Evolutionary conservation across 73 alveolate species (phyloP), one percentile per base, ranked within the genome.

Genomic region (Tetrahymena thermophila): DNA sequence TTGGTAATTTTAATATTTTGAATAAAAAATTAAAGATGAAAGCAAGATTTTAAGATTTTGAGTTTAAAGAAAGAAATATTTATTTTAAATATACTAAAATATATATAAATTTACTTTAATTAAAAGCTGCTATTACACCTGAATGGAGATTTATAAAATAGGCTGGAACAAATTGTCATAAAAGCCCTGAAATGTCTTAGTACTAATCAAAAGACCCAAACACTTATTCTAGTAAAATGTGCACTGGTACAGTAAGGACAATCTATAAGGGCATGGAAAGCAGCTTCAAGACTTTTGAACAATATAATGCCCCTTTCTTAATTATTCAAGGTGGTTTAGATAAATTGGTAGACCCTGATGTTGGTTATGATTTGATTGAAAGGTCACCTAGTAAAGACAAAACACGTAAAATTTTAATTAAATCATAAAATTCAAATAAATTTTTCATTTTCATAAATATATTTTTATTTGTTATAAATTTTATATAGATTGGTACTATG

Each of bases 261-360:
- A 89, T 95, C 14, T 35, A 42, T 28, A 35, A 31, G 2, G 94
- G 85, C 34, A 95, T 95, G 97, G 56, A 95, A 37, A 94, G 84
- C 35, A 31, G 94, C 55, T 93, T 55, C 44, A n/a, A 35, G 1
- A 19, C 43, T 93, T 89, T 42, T 44, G 40, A 58, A n/a, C 89
- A 89, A 95, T 55, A 85, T 83, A 93, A 89, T 21, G 93, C 93
- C 37, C 95, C 97, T 34, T 95, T 94, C 95, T 17, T 95, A 23
- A 56, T 85, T 14, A 89, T 95, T 19, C n/a, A 95, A 89, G 97
- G 97, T 6, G 97, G 94, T 21, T 21, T 95, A 8, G 97, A 95
- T 95, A 95, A 95, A 43, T 56, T 95, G 34, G 97, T 95, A 43
- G 97, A 95, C 55, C 97, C 97, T 10, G 97, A 95, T 95, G 71